Conservation (phyloP, 495 filamentous ascomycete genomes). For the Hypoxylon lenormandii region DNA sequence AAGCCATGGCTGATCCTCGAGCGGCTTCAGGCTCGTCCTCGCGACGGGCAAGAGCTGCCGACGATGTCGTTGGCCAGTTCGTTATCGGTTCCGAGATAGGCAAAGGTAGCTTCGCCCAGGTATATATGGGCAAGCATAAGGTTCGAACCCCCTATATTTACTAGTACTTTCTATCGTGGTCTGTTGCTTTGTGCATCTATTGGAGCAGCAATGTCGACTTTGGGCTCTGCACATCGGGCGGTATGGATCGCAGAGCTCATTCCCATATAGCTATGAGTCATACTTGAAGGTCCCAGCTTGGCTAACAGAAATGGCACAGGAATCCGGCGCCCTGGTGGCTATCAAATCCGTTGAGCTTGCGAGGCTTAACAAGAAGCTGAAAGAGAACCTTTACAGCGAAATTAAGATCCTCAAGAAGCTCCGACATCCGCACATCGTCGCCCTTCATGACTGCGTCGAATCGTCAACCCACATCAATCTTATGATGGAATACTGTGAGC, state of each 20-base stretch:
- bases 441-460: constrained; percentile 92
- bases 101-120: constrained; percentile 94
- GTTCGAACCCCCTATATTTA: constrained; percentile 65
- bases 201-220: constrained; percentile 6
- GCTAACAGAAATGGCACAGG: constrained; percentile 63
- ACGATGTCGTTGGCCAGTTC: constrained; percentile 80
- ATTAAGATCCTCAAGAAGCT: constrained; percentile 92
- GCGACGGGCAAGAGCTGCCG: constrained; percentile 58
- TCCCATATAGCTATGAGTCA: constrained; percentile 14
- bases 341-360: constrained; percentile 93
- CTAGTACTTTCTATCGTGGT: constrained; percentile 2
- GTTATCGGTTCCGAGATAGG: constrained; percentile 85
- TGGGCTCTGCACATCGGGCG: neutral
- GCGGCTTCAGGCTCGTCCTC: constrained; percentile 49
- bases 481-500: constrained; percentile 97
- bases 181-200: constrained; percentile 18
- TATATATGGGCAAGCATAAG: constrained; percentile 85
- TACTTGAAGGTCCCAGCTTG: constrained; percentile 12
- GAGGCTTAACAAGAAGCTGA: constrained; percentile 93
- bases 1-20: constrained; percentile 61
- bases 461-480: constrained; percentile 88
- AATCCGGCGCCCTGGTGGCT: constrained; percentile 77
- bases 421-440: constrained; percentile 96
- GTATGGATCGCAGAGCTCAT: constrained; percentile 10
- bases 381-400: constrained; percentile 93